phyloP scores from a whole-genome alignment of 768 basidiomycete genomes.

The Russula sp. region DNA sequence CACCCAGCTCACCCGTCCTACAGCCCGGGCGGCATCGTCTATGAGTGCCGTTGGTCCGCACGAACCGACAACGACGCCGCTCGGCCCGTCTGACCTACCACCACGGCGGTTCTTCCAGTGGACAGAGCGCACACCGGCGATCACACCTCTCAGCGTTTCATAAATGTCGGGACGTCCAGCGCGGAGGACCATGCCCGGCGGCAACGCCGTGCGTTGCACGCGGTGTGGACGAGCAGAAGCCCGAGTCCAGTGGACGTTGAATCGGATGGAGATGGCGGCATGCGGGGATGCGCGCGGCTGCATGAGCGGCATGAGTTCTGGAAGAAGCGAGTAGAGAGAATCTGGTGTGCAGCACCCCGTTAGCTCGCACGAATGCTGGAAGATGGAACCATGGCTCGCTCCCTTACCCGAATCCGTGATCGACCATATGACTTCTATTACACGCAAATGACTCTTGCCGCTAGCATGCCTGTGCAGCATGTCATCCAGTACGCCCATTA shows the following conservation, averaged over 20 bases:
- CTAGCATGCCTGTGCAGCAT: slow-evolving; percentile 38
- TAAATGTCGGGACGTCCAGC: slow-evolving; percentile 29
- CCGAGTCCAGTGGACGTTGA: slow-evolving; percentile 43
- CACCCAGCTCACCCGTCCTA: slow-evolving; percentile 32
- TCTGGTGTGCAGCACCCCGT: slow-evolving; percentile 25
- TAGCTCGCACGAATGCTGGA: slow-evolving; percentile 21
- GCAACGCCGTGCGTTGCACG: slow-evolving; percentile 24
- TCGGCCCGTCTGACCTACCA: slow-evolving; percentile 8
- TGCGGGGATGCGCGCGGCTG: slow-evolving; percentile 28
- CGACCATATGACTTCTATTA: slow-evolving; percentile 53
- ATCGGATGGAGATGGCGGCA: slow-evolving; percentile 32
- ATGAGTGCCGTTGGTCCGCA: slow-evolving; percentile 39
- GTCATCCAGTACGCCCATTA: slow-evolving; percentile 46
- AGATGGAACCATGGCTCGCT: slow-evolving; percentile 12
- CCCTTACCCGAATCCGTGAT: slow-evolving; percentile 40
- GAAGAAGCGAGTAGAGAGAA: slow-evolving; percentile 36
- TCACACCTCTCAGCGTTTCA: slow-evolving; percentile 25
- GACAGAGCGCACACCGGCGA: slow-evolving; percentile 25
- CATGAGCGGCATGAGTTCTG: slow-evolving; percentile 35
- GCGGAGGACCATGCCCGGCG: slow-evolving; percentile 30
- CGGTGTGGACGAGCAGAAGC: slow-evolving; percentile 27
- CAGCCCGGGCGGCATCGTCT: slow-evolving; percentile 34
- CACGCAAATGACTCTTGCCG: slow-evolving; percentile 35
- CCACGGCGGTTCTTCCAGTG: slow-evolving; percentile 18
- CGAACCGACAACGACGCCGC: slow-evolving; percentile 38